Evolutionary conservation across 768 basidiomycete species (phyloP), one percentile per base, ranked within the genome.

Genomic region (Pisolithus microcarpus): DNA sequence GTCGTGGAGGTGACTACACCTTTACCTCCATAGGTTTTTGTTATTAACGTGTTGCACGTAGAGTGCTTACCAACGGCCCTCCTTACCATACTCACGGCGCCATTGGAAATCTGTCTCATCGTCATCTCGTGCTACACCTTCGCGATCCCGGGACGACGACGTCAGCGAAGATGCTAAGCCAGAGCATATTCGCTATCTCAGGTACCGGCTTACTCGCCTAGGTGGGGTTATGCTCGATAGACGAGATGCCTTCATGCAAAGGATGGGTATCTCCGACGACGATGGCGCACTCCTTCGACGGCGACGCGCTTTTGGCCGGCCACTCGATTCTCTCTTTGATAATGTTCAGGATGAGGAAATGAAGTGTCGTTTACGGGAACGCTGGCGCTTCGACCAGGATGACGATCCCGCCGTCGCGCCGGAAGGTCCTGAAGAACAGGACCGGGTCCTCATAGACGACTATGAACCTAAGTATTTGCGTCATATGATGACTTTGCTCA

Each of bases 161-260:
- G 45, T 43, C 15, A 60, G 60, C 34, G 56, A 61, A 7, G 67
- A 46, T 57, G 61, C 24, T 53, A 65, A 18, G 46, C 43, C 34
- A 24, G 63, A 53, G 58, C 66, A 38, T 43, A 44, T 62, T 8
- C 63, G 60, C 13, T 62, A 59, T 38, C 61, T 91, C 50, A 87
- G 94, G 53, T 60, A 85, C 44, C 85, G 95, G 8, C 67, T 77
- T 51, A 92, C 92, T 1, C 87, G 95, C 49, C 89, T 87, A 31
- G 94, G 94, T 4, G 79, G 89, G 26, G 63, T 84, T 13, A 72
- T 82, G 55, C 58, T 95, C 16, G 92, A 96, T 68, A 79, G 95
- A 45, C 79, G 84, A 13, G 66, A 71, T 51, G 57, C 67, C 13
- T 58, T 62, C 50, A 56, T 57, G 36, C 58, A 59, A 46, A 54